Percentiles rank a stretch among this genome's conserved stretches.
phyloP scores from a whole-genome alignment of 2,329 filamentous ascomycete species.

The Fusarium clavum region DNA sequence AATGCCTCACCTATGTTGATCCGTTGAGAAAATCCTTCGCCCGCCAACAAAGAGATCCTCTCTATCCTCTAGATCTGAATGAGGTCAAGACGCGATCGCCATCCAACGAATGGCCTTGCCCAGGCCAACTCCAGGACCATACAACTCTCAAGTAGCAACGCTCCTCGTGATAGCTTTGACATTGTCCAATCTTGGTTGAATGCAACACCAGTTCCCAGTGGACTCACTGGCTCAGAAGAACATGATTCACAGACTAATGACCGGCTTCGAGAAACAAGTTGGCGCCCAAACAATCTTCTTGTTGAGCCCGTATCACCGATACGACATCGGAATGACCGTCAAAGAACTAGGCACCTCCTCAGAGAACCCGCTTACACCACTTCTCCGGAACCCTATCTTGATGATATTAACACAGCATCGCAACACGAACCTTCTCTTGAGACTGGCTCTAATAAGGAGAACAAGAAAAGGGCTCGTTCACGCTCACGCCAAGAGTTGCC shows the following conservation, averaged over 20 bases:
- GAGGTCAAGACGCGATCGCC: conserved; percentile 5
- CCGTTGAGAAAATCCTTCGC: not conserved
- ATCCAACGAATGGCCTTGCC: not conserved
- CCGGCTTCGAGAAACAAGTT: not conserved
- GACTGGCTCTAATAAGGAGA: conserved; percentile 16
- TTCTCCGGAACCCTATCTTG: conserved; percentile 3
- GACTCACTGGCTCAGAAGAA: not conserved
- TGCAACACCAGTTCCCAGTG: not conserved
- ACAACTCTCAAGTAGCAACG: not conserved
- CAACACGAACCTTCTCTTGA: not conserved
- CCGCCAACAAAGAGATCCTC: not conserved
- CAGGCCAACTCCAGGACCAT: not conserved
- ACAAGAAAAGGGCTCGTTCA: conserved; percentile 4
- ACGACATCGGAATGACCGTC: not conserved
- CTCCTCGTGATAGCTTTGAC: not conserved
- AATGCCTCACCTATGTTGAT: not conserved
- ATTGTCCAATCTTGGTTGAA: conserved; percentile 29
- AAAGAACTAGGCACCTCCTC: not conserved
- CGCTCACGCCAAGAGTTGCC: not conserved
- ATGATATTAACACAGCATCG: not conserved
- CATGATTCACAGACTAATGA: not conserved
- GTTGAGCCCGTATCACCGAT: not conserved
- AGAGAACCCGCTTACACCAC: not conserved
- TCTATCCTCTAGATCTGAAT: conserved; percentile 7
- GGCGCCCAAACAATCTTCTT: conserved; percentile 25